Conservation (phyloP, 257 asterid genomes). For the Plantago major region DNA sequence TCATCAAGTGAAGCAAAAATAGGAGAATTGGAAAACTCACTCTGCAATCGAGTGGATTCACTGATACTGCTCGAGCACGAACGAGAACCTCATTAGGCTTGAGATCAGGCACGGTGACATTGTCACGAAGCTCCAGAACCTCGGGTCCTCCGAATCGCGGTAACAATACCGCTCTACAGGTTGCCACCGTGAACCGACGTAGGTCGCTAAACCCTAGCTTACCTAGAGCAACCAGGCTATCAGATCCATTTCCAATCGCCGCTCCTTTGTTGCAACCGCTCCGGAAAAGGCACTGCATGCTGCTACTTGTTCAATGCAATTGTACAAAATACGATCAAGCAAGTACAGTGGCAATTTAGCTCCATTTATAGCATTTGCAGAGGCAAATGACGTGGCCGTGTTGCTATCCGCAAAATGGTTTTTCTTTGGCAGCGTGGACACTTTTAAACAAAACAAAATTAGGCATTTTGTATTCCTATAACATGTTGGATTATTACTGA, state of each 20-base stretch:
- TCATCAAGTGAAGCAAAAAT: not conserved
- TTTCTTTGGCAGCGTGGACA: conserved; percentile 26
- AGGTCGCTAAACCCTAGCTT: conserved; percentile 31
- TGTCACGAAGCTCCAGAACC: conserved; percentile 65
- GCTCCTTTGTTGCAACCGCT: conserved; percentile 24
- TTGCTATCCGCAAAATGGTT: conserved; percentile 27
- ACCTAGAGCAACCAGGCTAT: not conserved
- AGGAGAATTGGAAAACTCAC: conserved; percentile 34
- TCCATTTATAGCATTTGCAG: conserved; percentile 6
- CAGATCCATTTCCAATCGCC: conserved; percentile 26
- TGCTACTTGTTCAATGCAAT: conserved; percentile 10
- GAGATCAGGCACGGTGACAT: conserved; percentile 72
- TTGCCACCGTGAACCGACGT: conserved; percentile 45
- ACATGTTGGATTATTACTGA: too few species aligned
- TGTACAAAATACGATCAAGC: not conserved
- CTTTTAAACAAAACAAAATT: conserved; percentile 7
- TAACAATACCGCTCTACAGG: conserved; percentile 78
- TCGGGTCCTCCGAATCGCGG: conserved; percentile 94
- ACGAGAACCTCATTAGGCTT: conserved; percentile 90
- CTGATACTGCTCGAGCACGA: conserved; percentile 91
- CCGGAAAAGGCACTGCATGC: conserved; percentile 55
- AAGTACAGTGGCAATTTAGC: conserved; percentile 5
- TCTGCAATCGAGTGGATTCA: conserved; percentile 90
- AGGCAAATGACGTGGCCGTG: conserved; percentile 28
- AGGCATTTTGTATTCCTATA: too few species aligned